Conservation (phyloP, 148 eudicot genomes). For the Camellia lanceoleosa region DNA sequence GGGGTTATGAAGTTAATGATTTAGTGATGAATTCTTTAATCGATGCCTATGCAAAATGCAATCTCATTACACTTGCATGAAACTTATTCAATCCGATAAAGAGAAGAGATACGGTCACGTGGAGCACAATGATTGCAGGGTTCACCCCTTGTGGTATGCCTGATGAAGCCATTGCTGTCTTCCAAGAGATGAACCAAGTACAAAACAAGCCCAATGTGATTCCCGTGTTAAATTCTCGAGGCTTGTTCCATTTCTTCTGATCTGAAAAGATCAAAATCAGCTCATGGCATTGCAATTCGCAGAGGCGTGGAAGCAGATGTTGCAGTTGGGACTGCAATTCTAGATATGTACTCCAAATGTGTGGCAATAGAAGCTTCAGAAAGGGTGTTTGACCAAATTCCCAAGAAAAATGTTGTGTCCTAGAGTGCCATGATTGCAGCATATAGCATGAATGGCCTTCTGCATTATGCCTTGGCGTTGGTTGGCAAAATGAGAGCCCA, state of each 20-base stretch:
- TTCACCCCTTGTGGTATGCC: conserved; percentile 77
- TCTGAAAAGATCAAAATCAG: conserved; percentile 51
- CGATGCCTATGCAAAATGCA: conserved; percentile 54
- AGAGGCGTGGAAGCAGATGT: conserved; percentile 46
- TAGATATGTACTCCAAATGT: conserved; percentile 75
- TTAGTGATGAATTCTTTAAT: conserved; percentile 45
- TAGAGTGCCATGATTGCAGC: conserved; percentile 82
- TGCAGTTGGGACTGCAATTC: conserved; percentile 68
- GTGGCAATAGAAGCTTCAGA: conserved; percentile 63
- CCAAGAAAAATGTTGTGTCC: conserved; percentile 50
- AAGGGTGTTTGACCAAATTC: conserved; percentile 53
- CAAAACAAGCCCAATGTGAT: conserved; percentile 39
- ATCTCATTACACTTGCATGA: conserved; percentile 45
- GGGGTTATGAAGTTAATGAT: conserved; percentile 46
- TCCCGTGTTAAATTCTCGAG: conserved; percentile 56
- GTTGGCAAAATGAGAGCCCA: conserved; percentile 45
- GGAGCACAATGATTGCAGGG: conserved; percentile 88
- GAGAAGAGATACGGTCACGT: conserved; percentile 50
- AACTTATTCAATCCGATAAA: conserved; percentile 38
- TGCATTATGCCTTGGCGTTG: conserved; percentile 49
- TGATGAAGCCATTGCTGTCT: conserved; percentile 53
- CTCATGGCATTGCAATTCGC: conserved; percentile 65
- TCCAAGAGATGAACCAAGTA: conserved; percentile 37
- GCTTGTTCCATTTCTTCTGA: conserved; percentile 69
- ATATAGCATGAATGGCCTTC: conserved; percentile 73